A percentile compares a stretch with the other conserved stretches of the same genome.
Evolutionary conservation across 129 eudicot genomes (phyloP).

Genomic region (Smallanthus sonchifolius): DNA sequence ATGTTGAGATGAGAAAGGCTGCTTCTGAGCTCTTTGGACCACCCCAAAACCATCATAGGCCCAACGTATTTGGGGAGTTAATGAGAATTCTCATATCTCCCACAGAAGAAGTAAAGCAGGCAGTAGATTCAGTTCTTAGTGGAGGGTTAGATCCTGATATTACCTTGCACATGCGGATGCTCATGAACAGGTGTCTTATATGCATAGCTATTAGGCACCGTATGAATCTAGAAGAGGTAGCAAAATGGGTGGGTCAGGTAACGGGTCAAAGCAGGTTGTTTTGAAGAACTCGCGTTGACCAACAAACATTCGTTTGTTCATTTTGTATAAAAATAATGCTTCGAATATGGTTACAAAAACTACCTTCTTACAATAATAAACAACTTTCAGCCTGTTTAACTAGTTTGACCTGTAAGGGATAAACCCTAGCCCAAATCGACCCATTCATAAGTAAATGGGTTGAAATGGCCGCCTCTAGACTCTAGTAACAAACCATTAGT

Average conservation of each 20-base stretch:
- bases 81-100: conserved; percentile 78
- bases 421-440: no score
- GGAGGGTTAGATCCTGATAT: conserved; percentile 78
- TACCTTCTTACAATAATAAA: not conserved
- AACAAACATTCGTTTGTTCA: not conserved
- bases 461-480: not conserved
- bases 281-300: not conserved
- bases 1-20: conserved; percentile 61
- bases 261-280: no score
- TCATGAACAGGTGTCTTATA: conserved; percentile 65
- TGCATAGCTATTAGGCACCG: conserved; percentile 5
- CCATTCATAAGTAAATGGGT: not conserved
- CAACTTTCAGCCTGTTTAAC: no score
- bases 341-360: not conserved
- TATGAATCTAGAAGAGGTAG: not conserved
- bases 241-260: not conserved
- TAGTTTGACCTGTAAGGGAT: no score
- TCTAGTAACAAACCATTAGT: not conserved
- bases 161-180: conserved; percentile 91
- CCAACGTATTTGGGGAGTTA: conserved; percentile 90
- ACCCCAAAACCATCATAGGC: conserved; percentile 53
- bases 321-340: not conserved
- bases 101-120: conserved; percentile 51
- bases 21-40: conserved; percentile 66
- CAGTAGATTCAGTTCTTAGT: conserved; percentile 60